Base-by-base conservation (phyloP, 352 stramenopile genomes). In the Lagenidium giganteum region DNA sequence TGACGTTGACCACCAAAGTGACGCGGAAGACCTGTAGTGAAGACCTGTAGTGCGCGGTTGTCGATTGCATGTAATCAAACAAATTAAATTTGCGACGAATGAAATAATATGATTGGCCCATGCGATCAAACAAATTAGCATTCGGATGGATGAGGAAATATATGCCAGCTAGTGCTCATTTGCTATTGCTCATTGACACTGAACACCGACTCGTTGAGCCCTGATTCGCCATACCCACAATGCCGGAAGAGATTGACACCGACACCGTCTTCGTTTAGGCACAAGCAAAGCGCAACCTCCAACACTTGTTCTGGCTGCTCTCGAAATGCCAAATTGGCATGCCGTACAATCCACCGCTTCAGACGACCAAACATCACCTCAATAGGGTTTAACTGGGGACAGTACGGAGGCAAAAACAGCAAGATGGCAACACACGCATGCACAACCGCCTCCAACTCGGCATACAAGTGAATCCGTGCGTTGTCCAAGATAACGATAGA, bases 401-500 rank as follows among this genome's bases (percentile, higher is more conserved):
- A 48, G 28, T 55, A 55, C 14, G 38, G 47, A 11, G 47, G 47
- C 14, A 55, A 24, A 36, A 30, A 55, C 12, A 55, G 18, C 0
- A 55, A n/a, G 2, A 48, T 31, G 7, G 47, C 47, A 16, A 37
- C 37, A 27, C 29, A 32, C 16, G 24, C 14, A 13, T 55, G 35
- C 2, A 55, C 39, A 22, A 31, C 47, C 11, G 17, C 29, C 1
- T 38, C 47, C 4, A 55, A n/a, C 17, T 46, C 37, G 7, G 6
- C 16, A 22, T 55, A 48, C 37, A 48, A 42, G 16, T 65, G 60
- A 14, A 63, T 70, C 13, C 56, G 54, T 11, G 51, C 55, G 27
- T 70, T 60, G 44, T 65, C 51, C 1, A 66, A 8, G 6, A 58
- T 37, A 7, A 58, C 51, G 35, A 64, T 61, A 1, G 42, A 70